These are phyloP conservation scores for Cokeromyces recurvatus DNA, from an alignment of 371 early-diverging fungal genomes.

Conservation along the genomic window DNA sequence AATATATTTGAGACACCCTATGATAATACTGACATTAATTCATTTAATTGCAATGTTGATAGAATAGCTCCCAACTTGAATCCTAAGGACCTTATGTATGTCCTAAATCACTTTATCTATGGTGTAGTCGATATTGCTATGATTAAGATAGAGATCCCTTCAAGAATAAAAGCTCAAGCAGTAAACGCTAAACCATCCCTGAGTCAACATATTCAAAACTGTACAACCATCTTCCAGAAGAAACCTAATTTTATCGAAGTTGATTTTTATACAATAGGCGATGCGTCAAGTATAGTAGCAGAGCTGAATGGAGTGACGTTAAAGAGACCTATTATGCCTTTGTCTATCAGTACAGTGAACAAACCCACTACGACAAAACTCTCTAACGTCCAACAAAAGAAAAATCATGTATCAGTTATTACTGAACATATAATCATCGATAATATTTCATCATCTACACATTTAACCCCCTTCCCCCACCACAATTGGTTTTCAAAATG, in stretches of 20 bases:
- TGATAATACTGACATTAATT: constrained; percentile 19
- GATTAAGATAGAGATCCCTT: constrained; percentile 10
- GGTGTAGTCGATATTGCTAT: constrained; percentile 23
- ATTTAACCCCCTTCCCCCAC: too few relatives aligned
- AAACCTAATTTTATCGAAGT: constrained; percentile 69
- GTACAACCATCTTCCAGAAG: constrained; percentile 28
- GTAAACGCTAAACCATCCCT: constrained; percentile 36
- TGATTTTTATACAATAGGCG: constrained; percentile 67
- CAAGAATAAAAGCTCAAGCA: constrained; percentile 20
- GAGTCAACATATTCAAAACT: constrained; percentile 28
- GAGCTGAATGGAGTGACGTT: constrained; percentile 59
- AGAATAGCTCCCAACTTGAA: constrained; percentile 29
- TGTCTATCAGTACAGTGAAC: too few relatives aligned
- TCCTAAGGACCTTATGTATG: constrained; percentile 38
- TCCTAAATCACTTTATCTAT: constrained; percentile 32
- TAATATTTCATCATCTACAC: too few relatives aligned
- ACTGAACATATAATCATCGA: too few relatives aligned
- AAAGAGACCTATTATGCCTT: too few relatives aligned
- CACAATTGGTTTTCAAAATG: too few relatives aligned
- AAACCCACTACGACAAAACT: too few relatives aligned
- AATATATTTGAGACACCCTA: constrained; percentile 56
- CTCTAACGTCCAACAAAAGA: too few relatives aligned
- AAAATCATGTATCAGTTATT: too few relatives aligned
- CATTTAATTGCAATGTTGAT: constrained; percentile 49
- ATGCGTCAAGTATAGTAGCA: constrained; percentile 39